Conservation (phyloP, 2,329 filamentous ascomycete species). For the Sporothrix pallida region DNA sequence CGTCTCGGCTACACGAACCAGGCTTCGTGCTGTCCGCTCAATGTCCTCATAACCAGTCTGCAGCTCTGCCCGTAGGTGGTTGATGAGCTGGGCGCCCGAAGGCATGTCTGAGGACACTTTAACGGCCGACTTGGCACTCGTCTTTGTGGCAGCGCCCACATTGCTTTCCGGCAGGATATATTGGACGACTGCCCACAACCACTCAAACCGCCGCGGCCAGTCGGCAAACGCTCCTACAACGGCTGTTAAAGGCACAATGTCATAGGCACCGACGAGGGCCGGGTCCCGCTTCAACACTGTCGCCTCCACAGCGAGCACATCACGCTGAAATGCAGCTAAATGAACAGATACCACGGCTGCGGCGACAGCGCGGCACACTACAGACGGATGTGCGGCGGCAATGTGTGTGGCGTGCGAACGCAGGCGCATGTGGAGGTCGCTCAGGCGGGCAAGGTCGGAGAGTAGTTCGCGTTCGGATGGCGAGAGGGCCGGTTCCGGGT, state of each 20-base stretch:
- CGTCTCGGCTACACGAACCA: slow-evolving; percentile 80
- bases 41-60: slow-evolving; percentile 90
- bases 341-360: slow-evolving; percentile 76
- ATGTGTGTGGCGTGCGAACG: slow-evolving; percentile 70
- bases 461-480: slow-evolving; percentile 85
- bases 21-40: slow-evolving; percentile 72
- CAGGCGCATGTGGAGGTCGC: slow-evolving; percentile 76
- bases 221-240: slow-evolving; percentile 84
- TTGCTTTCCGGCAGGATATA: slow-evolving; percentile 62
- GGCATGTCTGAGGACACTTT: slow-evolving; percentile 47
- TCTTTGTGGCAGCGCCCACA: slow-evolving; percentile 27
- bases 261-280: slow-evolving; percentile 83
- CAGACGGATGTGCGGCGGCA: slow-evolving; percentile 73
- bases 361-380: slow-evolving; percentile 85
- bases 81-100: slow-evolving; percentile 75
- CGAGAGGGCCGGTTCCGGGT: slow-evolving; percentile 60
- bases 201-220: slow-evolving; percentile 84
- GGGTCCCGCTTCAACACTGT: slow-evolving; percentile 78
- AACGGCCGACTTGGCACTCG: slow-evolving; percentile 37
- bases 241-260: slow-evolving; percentile 88
- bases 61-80: slow-evolving; percentile 74
- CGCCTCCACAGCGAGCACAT: slow-evolving; percentile 83
- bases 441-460: slow-evolving; percentile 75
- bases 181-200: slow-evolving; percentile 76
- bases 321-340: slow-evolving; percentile 78